Base-by-base conservation (phyloP, 2,329 filamentous ascomycete species). In the Cladophialophora yegresii region DNA sequence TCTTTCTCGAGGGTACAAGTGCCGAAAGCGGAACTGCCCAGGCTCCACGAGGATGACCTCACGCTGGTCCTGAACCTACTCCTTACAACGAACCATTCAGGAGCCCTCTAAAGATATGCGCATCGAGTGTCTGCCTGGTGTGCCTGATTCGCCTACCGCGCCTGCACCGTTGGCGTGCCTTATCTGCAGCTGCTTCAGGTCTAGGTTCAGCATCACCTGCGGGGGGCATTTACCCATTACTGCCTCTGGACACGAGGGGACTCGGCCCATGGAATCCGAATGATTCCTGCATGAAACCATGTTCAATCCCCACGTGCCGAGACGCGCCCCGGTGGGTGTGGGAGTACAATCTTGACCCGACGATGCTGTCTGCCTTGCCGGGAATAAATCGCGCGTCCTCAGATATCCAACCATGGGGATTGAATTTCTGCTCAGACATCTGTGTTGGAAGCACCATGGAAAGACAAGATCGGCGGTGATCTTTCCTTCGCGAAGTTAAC, bases 81-180 rank as follows among this genome's bases (percentile, higher is more conserved):
- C n/a, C 22, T 49, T 6, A 12, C 20, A 49, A 26, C 20, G 45
- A 22, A 20, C 23, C 47, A 22, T 50, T 50, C 47, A 50, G 4
- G 3, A 13, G 13, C 23, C 9, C 3, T 9, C 16, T 50, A 5
- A 49, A n/a, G 56, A 36, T 26, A 12, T 58, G 56, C 56, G 56
- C 43, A 50, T 36, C 26, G 53, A 50, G 55, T 64, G 62, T 64
- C 62, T 64, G 62, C 62, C 62, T 64, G 62, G 62, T 54, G 26
- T 54, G 51, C 51, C 51, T 54, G 28, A 22, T 54, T 58, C 54
- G 60, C 54, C 54, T 58, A 43, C 47, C 26, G 23, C 50, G 16
- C 28, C 26, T 2, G 32, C 51, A 28, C 51, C 7, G 51, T 32
- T 54, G 28, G 28, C 51, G 43, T 45, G 43, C 56, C 28, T 30